Percentiles rank a stretch among this genome's conserved stretches.
phyloP scores from a whole-genome alignment of 768 basidiomycete genomes.

The Pisolithus marmoratus region DNA sequence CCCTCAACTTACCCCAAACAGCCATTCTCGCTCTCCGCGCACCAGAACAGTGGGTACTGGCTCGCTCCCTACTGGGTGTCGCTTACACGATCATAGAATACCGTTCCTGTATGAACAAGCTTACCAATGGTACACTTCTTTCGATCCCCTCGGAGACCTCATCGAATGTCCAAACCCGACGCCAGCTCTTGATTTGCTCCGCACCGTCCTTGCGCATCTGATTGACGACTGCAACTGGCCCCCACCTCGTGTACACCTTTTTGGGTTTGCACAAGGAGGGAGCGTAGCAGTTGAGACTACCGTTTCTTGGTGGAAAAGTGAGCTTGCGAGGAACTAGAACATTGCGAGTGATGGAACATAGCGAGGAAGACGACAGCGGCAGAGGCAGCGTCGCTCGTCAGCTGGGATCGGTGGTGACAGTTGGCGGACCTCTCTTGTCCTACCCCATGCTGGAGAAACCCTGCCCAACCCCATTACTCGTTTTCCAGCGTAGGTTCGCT shows the following conservation, averaged over 20 bases:
- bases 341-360: constrained; percentile 2
- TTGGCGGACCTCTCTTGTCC: constrained; percentile 73
- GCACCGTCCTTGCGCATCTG: constrained; percentile 51
- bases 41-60: constrained; percentile 56
- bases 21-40: constrained; percentile 78
- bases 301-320: constrained; percentile 48
- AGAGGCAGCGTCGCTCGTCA: constrained; percentile 10
- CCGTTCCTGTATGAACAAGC: constrained; percentile 76
- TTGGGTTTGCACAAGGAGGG: constrained; percentile 88
- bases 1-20: constrained; percentile 84
- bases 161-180: constrained; percentile 71
- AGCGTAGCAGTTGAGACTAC: constrained; percentile 67
- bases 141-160: constrained; percentile 72
- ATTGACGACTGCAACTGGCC: constrained; percentile 61
- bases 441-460: constrained; percentile 55
- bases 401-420: constrained; percentile 62
- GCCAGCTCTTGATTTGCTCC: constrained; percentile 52
- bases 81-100: constrained; percentile 40
- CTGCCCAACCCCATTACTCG: constrained; percentile 57
- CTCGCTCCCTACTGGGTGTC: background rate
- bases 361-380: constrained; percentile 3
- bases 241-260: constrained; percentile 65
- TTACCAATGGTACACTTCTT: constrained; percentile 84
- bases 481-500: constrained; percentile 51
- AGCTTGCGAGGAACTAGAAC: constrained; percentile 12